phyloP scores from a whole-genome alignment of 1,284 basidiomycete genomes.

The Exobasidium rhododendri region DNA sequence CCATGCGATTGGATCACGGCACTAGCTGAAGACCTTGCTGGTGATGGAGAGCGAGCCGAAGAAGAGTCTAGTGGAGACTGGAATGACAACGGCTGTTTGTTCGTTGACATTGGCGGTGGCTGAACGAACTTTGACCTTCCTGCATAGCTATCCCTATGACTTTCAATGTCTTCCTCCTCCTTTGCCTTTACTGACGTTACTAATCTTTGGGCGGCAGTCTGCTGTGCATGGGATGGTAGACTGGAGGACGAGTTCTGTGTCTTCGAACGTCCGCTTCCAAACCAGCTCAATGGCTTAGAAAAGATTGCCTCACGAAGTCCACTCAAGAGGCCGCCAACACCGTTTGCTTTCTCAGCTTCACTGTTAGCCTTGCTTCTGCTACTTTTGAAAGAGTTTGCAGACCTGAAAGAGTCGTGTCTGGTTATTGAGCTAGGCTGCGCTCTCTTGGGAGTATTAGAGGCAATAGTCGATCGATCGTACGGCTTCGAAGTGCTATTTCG shows the following conservation, averaged over 20 bases:
- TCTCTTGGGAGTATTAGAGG: background rate
- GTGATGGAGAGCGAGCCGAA: constrained; percentile 3
- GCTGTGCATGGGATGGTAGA: constrained; percentile 23
- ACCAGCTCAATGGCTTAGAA: constrained; percentile 34
- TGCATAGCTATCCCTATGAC: background rate
- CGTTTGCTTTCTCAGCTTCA: no score
- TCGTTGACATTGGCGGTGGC: background rate
- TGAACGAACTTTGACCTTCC: background rate
- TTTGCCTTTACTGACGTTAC: constrained; percentile 16
- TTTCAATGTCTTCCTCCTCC: background rate
- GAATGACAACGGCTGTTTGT: background rate
- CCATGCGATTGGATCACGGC: constrained; percentile 6
- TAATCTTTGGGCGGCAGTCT: constrained; percentile 17
- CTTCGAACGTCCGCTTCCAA: constrained; percentile 22
- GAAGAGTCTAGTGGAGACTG: background rate
- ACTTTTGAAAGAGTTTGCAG: background rate
- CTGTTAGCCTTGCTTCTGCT: background rate
- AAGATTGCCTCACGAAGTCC: constrained; percentile 34
- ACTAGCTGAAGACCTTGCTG: constrained; percentile 11
- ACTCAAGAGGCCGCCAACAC: constrained; percentile 20
- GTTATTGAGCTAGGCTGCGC: background rate
- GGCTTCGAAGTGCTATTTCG: constrained; percentile 31
- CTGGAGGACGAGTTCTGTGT: constrained; percentile 22
- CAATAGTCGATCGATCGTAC: constrained; percentile 24
- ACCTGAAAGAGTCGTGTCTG: constrained; percentile 8